Evolutionary conservation across 352 stramenopile species (phyloP), one percentile per base, ranked within the genome.

Genomic region (Globisporangium irregulare): DNA sequence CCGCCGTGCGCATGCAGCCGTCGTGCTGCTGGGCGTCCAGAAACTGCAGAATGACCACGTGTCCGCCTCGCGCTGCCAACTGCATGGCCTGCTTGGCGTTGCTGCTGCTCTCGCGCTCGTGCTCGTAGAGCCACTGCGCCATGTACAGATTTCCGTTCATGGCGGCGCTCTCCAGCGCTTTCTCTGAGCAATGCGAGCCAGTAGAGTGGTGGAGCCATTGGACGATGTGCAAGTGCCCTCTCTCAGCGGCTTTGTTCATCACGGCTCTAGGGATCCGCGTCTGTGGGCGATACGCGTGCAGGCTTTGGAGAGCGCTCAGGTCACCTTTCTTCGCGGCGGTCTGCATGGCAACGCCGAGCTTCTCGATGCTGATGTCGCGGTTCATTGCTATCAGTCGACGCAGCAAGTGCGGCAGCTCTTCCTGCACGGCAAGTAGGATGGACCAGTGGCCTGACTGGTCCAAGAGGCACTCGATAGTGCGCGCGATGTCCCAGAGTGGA

Each of bases 361-460:
- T 65, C 43, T 65, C 62, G 9, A 51, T 20, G 25, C 50, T 25
- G 25, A 67, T 61, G 5, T 61, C 50, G 25, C 25, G 8, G 10
- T 58, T 29, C 25, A 14, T 34, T 3, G 50, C 32, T 9, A 36
- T 48, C 36, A 69, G 57, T 15, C 48, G 48, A 1, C 22, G 56
- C 46, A 69, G 48, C 43, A 69, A 43, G 53, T 69, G 64, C 43
- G 32, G 41, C 27, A 69, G 32, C 12, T 24, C 56, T 20, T 57
- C 38, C 25, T 63, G 41, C 12, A 59, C 48, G 22, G 64, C 56
- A 3, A 58, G 58, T 2, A 56, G 55, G 12, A 69, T n/a, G n/a
- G 36, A 65, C 55, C 71, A 63, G 67, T 71, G 54, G 59, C 32
- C 15, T 29, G 67, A 68, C 29, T 72, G 27, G 18, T 68, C 59